Conservation (phyloP, 495 filamentous ascomycete species). For the Collariella sp. region DNA sequence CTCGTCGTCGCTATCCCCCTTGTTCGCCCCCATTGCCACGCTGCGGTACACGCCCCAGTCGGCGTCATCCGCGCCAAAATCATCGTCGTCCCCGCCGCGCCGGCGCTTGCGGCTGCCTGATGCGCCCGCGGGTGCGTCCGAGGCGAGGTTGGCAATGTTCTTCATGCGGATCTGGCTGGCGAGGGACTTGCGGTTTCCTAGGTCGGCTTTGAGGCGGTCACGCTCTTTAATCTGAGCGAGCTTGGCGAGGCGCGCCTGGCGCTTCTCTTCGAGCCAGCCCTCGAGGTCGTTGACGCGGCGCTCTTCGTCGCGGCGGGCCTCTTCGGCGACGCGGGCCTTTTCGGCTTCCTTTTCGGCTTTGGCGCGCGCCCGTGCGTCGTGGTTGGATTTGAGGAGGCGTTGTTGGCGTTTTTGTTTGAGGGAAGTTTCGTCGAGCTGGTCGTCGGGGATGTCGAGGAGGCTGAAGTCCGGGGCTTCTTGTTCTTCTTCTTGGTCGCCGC, state of each 20-base stretch:
- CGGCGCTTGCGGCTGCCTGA: constrained; percentile 63
- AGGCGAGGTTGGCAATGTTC: constrained; percentile 89
- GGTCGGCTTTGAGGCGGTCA: constrained; percentile 80
- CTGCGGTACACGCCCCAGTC: constrained; percentile 95
- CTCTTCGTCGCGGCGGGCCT: constrained; percentile 73
- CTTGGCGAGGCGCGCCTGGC: constrained; percentile 61
- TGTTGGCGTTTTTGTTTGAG: constrained; percentile 88
- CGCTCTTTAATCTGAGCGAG: constrained; percentile 86
- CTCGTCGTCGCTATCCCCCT: constrained; percentile 57
- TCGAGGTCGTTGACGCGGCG: constrained; percentile 75
- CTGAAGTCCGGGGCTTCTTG: constrained; percentile 75
- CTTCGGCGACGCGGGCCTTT: constrained; percentile 71
- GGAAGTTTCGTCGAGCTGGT: constrained; percentile 82
- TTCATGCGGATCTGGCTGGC: constrained; percentile 97
- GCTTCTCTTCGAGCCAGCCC: constrained; percentile 74
- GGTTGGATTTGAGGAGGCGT: constrained; percentile 82
- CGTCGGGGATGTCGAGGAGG: constrained; percentile 81
- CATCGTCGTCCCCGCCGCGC: constrained; percentile 70
- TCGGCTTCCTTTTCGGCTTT: constrained; percentile 94
- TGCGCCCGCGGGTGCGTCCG: constrained; percentile 60
- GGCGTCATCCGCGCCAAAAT: constrained; percentile 93
- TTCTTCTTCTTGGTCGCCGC: constrained; percentile 68
- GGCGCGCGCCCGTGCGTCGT: constrained; percentile 82
- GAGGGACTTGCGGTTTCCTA: constrained; percentile 91
- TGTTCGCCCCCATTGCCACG: constrained; percentile 64